These are phyloP conservation scores for Lachancea thermotolerans DNA, from an alignment of 805 yeast species.

Conservation along the genomic window DNA sequence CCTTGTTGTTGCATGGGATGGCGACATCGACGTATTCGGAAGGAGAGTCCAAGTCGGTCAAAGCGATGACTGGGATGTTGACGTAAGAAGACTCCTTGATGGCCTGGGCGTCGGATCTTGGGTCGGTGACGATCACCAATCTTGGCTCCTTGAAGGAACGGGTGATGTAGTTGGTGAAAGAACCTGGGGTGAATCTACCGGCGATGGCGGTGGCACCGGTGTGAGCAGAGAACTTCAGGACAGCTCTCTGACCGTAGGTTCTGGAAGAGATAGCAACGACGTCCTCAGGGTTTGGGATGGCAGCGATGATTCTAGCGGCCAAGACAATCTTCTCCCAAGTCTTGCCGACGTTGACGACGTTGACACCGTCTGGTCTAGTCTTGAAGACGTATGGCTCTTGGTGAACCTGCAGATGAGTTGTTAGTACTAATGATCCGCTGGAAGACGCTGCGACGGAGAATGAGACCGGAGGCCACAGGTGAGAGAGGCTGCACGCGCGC, in stretches of 20 bases:
- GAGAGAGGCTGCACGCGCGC: no score
- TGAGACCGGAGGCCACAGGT: neutral
- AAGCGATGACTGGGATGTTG: slow-evolving; percentile 99
- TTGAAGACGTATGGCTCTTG: slow-evolving; percentile 94
- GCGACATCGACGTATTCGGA: slow-evolving; percentile 99
- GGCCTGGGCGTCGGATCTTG: slow-evolving; percentile 99
- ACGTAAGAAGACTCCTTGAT: slow-evolving; percentile 99
- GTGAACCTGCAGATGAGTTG: slow-evolving; percentile 57
- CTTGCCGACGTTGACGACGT: slow-evolving; percentile 96
- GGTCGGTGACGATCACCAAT: slow-evolving; percentile 97
- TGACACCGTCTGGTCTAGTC: slow-evolving; percentile 99
- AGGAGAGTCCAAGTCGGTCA: slow-evolving; percentile 98
- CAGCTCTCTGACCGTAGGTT: slow-evolving; percentile 99
- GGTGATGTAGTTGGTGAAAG: slow-evolving; percentile 99
- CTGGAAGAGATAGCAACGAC: slow-evolving; percentile 98
- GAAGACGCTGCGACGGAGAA: neutral
- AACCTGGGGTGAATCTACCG: slow-evolving; percentile 99
- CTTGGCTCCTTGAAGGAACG: slow-evolving; percentile 99
- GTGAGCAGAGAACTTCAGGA: slow-evolving; percentile 98
- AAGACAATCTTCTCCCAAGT: slow-evolving; percentile 99
- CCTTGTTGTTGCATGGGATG: slow-evolving; percentile 99
- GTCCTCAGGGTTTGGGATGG: slow-evolving; percentile 97
- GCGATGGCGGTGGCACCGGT: slow-evolving; percentile 99
- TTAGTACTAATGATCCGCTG: neutral
- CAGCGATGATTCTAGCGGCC: slow-evolving; percentile 99